These are phyloP conservation scores for Pichia thaimueangensis DNA, from an alignment of 805 yeast species.

Conservation along the genomic window DNA sequence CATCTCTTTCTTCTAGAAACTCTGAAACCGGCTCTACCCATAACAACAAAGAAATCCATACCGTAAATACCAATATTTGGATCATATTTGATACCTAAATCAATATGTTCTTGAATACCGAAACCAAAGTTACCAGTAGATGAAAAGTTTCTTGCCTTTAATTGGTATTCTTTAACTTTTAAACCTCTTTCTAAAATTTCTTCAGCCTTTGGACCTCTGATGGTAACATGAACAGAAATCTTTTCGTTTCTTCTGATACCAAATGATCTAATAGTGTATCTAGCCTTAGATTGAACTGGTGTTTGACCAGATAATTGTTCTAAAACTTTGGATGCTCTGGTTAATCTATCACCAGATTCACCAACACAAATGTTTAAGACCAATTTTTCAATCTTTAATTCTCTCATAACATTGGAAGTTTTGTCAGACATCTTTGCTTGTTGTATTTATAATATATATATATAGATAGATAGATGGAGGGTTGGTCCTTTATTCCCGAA, in stretches of 20 bases:
- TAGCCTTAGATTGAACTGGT: constrained; percentile 99
- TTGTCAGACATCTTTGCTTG: constrained; percentile 36
- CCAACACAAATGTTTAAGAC: constrained; percentile 99
- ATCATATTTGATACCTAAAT: constrained; percentile 99
- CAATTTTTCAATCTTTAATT: constrained; percentile 97
- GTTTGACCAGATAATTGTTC: constrained; percentile 99
- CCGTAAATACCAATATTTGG: constrained; percentile 99
- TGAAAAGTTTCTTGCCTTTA: constrained; percentile 90
- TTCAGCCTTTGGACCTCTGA: constrained; percentile 99
- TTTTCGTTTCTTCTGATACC: constrained; percentile 99
- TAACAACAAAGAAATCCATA: constrained; percentile 99
- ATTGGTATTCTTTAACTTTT: constrained; percentile 99
- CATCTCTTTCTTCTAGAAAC: constrained; percentile 98
- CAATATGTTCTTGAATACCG: constrained; percentile 99
- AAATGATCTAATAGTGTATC: constrained; percentile 99
- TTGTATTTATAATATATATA: too few relatives aligned
- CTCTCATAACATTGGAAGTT: constrained; percentile 95
- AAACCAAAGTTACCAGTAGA: constrained; percentile 99
- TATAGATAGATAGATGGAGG: too few relatives aligned
- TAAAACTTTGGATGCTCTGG: constrained; percentile 99
- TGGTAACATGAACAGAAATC: constrained; percentile 98
- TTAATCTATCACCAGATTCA: constrained; percentile 99
- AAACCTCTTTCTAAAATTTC: constrained; percentile 99
- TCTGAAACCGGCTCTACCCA: constrained; percentile 99
- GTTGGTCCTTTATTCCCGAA: too few relatives aligned